These are phyloP conservation scores for Theileria parva DNA, from an alignment of 169 alveolate species.

Conservation along the genomic window DNA sequence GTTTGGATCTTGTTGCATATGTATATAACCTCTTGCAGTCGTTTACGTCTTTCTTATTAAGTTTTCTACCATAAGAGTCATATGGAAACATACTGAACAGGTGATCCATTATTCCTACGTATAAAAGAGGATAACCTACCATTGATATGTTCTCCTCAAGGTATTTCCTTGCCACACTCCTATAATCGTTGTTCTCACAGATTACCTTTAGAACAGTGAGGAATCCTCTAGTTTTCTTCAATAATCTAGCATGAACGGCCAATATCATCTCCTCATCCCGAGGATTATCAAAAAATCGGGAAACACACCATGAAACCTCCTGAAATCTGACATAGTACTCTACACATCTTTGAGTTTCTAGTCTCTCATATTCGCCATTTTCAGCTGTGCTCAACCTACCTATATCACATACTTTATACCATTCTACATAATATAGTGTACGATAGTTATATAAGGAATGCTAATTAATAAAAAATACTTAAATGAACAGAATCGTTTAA, in stretches of 20 bases:
- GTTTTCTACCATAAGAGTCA: slow-evolving; percentile 5
- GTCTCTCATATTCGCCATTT: not conserved
- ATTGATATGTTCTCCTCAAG: slow-evolving; percentile 10
- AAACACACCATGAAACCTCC: slow-evolving; percentile 3
- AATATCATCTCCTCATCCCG: slow-evolving; percentile 28
- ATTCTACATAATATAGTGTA: too few relatives aligned
- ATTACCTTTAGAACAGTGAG: slow-evolving; percentile 29
- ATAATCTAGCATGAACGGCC: slow-evolving; percentile 31
- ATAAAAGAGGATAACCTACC: slow-evolving; percentile 41
- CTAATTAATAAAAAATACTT: too few relatives aligned
- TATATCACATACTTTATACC: not conserved
- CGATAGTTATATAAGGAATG: too few relatives aligned
- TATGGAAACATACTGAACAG: slow-evolving; percentile 16
- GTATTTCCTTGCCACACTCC: slow-evolving; percentile 6
- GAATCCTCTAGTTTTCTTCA: slow-evolving; percentile 50
- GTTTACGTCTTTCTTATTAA: not conserved
- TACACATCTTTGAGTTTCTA: not conserved
- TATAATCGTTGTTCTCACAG: slow-evolving; percentile 24
- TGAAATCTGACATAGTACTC: slow-evolving; percentile 2
- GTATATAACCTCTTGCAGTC: slow-evolving; percentile 23
- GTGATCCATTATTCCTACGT: slow-evolving; percentile 45
- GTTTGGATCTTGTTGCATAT: slow-evolving; percentile 21
- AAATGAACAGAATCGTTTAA: too few relatives aligned
- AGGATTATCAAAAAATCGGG: slow-evolving; percentile 16
- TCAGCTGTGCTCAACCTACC: not conserved